Conservation (phyloP, 169 alveolate genomes). For the Eimeria acervulina region DNA sequence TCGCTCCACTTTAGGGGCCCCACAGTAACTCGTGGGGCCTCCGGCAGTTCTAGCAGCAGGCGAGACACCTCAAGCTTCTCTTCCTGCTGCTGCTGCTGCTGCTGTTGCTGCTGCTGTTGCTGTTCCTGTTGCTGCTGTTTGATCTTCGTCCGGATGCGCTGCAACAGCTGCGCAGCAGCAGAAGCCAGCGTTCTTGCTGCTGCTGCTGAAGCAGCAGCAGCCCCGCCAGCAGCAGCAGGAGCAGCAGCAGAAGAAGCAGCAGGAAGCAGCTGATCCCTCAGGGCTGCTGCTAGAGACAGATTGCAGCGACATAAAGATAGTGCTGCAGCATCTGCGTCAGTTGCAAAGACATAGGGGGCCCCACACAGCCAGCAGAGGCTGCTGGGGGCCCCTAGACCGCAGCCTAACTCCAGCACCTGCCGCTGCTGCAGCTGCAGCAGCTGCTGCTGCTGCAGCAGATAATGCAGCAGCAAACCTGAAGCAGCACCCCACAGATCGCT, state of each 20-base stretch:
- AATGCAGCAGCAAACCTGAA: constrained; percentile 44
- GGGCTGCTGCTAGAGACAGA: not conserved
- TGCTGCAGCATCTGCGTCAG: constrained; percentile 39
- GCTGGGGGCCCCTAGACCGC: constrained; percentile 66
- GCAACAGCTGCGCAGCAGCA: constrained; percentile 22
- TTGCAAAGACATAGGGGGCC: not conserved
- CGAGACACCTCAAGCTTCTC: constrained; percentile 4
- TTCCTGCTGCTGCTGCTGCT: constrained; percentile 3
- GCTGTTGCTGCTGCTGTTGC: constrained; percentile 24
- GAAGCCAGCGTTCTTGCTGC: constrained; percentile 16
- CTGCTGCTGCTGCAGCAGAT: constrained; percentile 36
- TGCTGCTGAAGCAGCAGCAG: constrained; percentile 19
- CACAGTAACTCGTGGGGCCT: not conserved
- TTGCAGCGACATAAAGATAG: not conserved
- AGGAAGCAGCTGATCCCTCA: not conserved
- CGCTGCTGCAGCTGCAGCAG: constrained; percentile 64
- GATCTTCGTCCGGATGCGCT: not conserved
- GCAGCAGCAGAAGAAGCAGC: not conserved
- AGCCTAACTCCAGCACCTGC: constrained; percentile 41
- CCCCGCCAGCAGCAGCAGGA: not conserved
- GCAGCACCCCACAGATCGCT: constrained; percentile 51
- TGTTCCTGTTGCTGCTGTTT: too few relatives aligned
- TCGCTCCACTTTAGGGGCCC: constrained; percentile 67
- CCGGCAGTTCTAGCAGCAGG: not conserved
- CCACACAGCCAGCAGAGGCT: not conserved